Base-by-base conservation (phyloP, 2,329 filamentous ascomycete genomes). In the Coleophoma eucalyptorum region DNA sequence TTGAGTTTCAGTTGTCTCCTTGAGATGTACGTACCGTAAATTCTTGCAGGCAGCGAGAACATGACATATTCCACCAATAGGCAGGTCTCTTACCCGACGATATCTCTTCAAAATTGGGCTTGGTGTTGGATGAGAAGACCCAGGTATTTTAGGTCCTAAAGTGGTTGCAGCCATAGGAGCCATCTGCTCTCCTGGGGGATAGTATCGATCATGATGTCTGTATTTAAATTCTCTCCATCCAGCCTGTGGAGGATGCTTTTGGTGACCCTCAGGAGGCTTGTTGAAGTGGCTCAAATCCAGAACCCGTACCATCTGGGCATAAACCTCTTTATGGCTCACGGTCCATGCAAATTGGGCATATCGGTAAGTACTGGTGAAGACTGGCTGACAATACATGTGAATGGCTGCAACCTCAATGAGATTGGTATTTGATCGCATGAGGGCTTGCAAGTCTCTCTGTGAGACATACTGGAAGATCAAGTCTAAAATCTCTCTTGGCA, bases 161-260 rank as follows among this genome's bases (percentile, higher is more conserved):
- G 42, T 31, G 26, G 42, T 44, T n/a, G 42, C 42, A 5, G 42
- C 42, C 42, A 44, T 44, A 15, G 42, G 20, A 3, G 42, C 42
- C 47, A 49, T 43, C 31, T 31, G 15, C 20, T 38, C 26, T 6
- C 50, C 34, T 13, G 18, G 38, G 21, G 48, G 42, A 34, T 48
- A 49, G 18, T 56, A 53, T 34, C 51, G 48, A 6, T 55, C 43
- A 7, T 53, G 44, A 43, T 60, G 31, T 4, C 57, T 40, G 35
- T 57, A 58, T 40, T 60, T 59, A 38, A 55, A 61, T 16, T 62
- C 60, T 18, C 60, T 48, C 60, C 60, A 62, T 11, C 58, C 58
- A 2, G 55, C 58, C 26, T 43, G 43, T 2, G 51, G 48, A 4
- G 38, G 6, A 33, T 47, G 5, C 37, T 44, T 44, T 13, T 12